Evolutionary conservation across 306 rosid species (phyloP), one percentile per base, ranked within the genome.

Genomic region (Citrullus amarus): DNA sequence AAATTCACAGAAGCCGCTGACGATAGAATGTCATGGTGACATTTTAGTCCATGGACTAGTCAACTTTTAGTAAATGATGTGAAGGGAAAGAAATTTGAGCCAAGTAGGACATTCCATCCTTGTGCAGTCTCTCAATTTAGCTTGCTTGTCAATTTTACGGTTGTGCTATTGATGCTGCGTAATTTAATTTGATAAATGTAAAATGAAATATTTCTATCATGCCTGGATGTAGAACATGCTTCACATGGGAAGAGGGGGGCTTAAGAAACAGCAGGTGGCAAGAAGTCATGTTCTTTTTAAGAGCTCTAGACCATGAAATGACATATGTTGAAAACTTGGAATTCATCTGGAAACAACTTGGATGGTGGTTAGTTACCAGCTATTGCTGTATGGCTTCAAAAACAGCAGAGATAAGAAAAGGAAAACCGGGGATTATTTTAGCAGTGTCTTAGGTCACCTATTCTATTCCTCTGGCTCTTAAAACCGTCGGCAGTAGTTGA

Each of bases 401-500:
- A 70, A 17, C 50, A 66, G 72, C 6, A 68, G 53, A 68, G 9
- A 68, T 36, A 9, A 39, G 15, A 66, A 66, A 39, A n/a, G 20
- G 4, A 43, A 39, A 68, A 68, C 75, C 11, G 58, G 46, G n/a
- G 57, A 70, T 70, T 44, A 25, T 70, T 44, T 44, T 70, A 46
- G 76, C 76, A 68, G 34, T 68, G 72, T 68, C 75, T n/a, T 41
- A 43, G 53, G 55, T 39, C 51, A 66, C 73, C 48, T 66, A 39
- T 66, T 66, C 50, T n/a, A 67, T 39, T 67, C 20, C n/a, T 15
- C 3, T 62, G 43, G 5, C 76, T 43, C 56, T 13, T 18, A 70
- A 44, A 44, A 70, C 59, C 58, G 77, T 71, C 77, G 77, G 77
- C 41, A 71, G 59, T 15, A 7, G 77, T 71, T 71, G 58, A 25